Evolutionary conservation across 495 filamentous ascomycete genomes (phyloP).

Genomic region (Tuber brumale): DNA sequence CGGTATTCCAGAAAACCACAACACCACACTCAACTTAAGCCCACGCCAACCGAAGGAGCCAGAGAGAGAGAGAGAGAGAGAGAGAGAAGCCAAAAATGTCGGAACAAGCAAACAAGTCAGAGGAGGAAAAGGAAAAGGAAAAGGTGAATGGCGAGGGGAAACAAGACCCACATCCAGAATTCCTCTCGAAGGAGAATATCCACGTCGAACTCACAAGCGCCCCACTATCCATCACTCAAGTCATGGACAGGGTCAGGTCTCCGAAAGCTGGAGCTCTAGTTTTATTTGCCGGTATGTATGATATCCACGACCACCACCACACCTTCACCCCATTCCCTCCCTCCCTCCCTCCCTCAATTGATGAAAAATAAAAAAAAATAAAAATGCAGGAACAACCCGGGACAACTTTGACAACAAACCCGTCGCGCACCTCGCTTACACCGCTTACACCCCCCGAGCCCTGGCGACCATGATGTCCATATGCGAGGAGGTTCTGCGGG

Average conservation of each 20-base stretch:
- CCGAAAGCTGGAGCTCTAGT: constrained; percentile 82
- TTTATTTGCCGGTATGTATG: constrained; percentile 73
- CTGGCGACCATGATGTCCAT: constrained; percentile 69
- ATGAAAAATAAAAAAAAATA: neutral
- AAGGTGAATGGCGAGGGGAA: too few species aligned
- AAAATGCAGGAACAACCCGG: constrained; percentile 69
- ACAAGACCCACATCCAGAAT: constrained; percentile 1
- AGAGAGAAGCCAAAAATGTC: neutral
- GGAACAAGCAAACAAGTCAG: neutral
- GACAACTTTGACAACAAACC: constrained; percentile 69
- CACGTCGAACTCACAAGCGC: constrained; percentile 53
- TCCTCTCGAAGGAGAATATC: constrained; percentile 15
- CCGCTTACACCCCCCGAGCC: constrained; percentile 69
- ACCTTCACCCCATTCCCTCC: neutral
- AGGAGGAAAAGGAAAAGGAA: neutral
- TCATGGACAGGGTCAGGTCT: constrained; percentile 63
- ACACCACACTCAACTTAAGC: neutral
- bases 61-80: too few species aligned
- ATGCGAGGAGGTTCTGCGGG: constrained; percentile 51
- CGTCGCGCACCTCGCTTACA: constrained; percentile 74
- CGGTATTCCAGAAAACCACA: constrained; percentile 6
- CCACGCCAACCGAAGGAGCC: neutral
- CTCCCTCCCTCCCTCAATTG: constrained; percentile 14
- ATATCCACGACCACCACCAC: too few species aligned
- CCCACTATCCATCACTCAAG: constrained; percentile 53